These are phyloP conservation scores for Rhytidiadelphus loreus DNA, from an alignment of 225 moss, liverwort and hornwort genomes.

Conservation along the genomic window DNA sequence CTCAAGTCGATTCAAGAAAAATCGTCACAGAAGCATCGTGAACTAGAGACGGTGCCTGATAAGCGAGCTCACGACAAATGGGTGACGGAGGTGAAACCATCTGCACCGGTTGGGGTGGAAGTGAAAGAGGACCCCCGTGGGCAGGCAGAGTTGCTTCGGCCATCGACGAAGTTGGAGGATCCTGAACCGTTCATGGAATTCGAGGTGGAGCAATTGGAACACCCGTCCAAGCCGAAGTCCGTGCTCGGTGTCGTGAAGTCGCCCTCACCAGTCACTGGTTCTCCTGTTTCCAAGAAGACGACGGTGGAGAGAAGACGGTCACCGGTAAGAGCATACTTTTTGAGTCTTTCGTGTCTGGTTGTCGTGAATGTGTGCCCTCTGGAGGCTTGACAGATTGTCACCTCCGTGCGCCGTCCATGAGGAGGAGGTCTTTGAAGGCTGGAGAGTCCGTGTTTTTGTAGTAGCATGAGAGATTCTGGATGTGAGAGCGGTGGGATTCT, in stretches of 20 bases:
- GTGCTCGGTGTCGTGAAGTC: constrained; percentile 3
- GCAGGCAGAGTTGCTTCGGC: neutral
- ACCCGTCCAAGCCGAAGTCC: constrained; percentile 12
- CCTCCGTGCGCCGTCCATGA: neutral
- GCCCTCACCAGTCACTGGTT: neutral
- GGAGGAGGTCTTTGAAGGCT: neutral
- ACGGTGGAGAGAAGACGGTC: constrained; percentile 21
- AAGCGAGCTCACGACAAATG: constrained; percentile 23
- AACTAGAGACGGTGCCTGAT: constrained; percentile 4
- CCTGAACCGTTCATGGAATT: constrained; percentile 36
- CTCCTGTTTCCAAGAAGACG: constrained; percentile 16
- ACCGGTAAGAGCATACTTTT: constrained; percentile 23
- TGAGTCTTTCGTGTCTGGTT: neutral
- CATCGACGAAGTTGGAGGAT: constrained; percentile 19
- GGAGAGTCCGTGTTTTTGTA: neutral
- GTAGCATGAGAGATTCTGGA: neutral
- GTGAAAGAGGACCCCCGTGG: neutral
- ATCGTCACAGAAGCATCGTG: constrained; percentile 24
- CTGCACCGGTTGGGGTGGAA: neutral
- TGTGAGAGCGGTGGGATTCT: neutral
- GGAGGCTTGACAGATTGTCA: neutral
- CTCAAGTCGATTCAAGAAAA: constrained; percentile 55
- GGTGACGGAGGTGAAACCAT: constrained; percentile 14
- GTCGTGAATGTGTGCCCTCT: neutral
- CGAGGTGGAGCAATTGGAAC: constrained; percentile 35